Percentiles rank a stretch among this genome's conserved stretches.
Conservation (phyloP, 2,329 filamentous ascomycete genomes). For the Aspergillus pseudonomiae region DNA sequence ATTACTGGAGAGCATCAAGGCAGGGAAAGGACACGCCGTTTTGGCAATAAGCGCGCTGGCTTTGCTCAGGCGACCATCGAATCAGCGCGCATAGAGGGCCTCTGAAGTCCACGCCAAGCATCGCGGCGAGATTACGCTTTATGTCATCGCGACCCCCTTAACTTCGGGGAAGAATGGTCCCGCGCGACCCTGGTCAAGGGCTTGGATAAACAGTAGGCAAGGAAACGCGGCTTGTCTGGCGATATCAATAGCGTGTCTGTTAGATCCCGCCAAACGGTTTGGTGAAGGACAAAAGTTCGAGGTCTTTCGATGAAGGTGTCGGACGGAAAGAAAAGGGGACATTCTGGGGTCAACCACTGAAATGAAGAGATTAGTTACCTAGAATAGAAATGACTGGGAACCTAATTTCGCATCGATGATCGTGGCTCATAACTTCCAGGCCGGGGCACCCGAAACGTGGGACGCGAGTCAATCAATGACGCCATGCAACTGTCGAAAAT, state of each 20-base stretch:
- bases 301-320: not conserved
- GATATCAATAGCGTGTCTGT: constrained; percentile 7
- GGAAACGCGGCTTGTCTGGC: constrained; percentile 12
- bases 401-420: constrained; percentile 18
- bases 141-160: constrained; percentile 22
- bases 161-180: constrained; percentile 13
- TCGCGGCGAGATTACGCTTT: constrained; percentile 20
- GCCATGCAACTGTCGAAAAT: constrained; percentile 22
- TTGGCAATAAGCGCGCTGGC: constrained; percentile 31
- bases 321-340: not conserved
- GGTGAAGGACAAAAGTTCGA: not conserved
- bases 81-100: constrained; percentile 30
- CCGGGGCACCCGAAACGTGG: constrained; percentile 31
- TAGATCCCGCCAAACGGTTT: not conserved
- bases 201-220: constrained; percentile 1
- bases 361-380: constrained; percentile 4
- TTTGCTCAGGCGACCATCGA: constrained; percentile 29
- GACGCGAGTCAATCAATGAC: constrained; percentile 37
- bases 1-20: constrained; percentile 17
- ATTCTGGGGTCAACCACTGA: not conserved
- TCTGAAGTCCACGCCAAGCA: constrained; percentile 30
- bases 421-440: constrained; percentile 23
- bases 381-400: constrained; percentile 9
- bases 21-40: constrained; percentile 24
- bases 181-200: constrained; percentile 25